Evolutionary conservation across 1,284 basidiomycete species (phyloP).

Genomic region (Cronartium ribicola): DNA sequence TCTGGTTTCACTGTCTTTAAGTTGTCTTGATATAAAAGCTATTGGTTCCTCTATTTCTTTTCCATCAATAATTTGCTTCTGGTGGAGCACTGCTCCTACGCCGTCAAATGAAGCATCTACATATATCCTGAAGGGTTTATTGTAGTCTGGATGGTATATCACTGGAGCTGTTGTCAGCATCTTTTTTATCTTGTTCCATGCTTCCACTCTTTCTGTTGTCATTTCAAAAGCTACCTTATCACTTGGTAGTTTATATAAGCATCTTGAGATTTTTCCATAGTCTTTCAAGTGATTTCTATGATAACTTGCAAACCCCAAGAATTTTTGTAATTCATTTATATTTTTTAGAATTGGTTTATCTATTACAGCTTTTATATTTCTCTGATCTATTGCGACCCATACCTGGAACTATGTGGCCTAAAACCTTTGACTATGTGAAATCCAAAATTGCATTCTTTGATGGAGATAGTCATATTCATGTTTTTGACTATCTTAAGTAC

Average conservation of each 20-base stretch:
- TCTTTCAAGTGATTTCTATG: conserved; percentile 8
- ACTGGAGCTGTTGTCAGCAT: neutral
- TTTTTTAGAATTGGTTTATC: neutral
- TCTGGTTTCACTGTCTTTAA: too few species aligned
- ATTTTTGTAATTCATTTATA: conserved; percentile 6
- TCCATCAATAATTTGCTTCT: too few species aligned
- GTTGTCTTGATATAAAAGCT: too few species aligned
- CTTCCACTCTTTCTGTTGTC: conserved; percentile 8
- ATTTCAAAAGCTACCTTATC: neutral
- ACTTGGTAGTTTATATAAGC: neutral
- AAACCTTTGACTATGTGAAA: conserved; percentile 12
- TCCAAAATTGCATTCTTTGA: conserved; percentile 14
- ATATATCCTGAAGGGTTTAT: too few species aligned
- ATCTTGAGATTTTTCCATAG: neutral
- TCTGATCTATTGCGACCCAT: conserved; percentile 2
- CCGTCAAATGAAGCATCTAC: too few species aligned
- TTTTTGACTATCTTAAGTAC: neutral
- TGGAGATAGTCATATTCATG: conserved; percentile 14
- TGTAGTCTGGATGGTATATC: too few species aligned
- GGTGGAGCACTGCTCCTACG: too few species aligned
- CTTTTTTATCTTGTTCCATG: neutral
- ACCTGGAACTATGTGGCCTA: conserved; percentile 18
- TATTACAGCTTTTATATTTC: conserved; percentile 7
- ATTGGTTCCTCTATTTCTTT: too few species aligned
- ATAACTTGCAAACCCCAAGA: conserved; percentile 12